Evolutionary conservation across 352 stramenopile genomes (phyloP).

Genomic region (Phytophthora colocasiae): DNA sequence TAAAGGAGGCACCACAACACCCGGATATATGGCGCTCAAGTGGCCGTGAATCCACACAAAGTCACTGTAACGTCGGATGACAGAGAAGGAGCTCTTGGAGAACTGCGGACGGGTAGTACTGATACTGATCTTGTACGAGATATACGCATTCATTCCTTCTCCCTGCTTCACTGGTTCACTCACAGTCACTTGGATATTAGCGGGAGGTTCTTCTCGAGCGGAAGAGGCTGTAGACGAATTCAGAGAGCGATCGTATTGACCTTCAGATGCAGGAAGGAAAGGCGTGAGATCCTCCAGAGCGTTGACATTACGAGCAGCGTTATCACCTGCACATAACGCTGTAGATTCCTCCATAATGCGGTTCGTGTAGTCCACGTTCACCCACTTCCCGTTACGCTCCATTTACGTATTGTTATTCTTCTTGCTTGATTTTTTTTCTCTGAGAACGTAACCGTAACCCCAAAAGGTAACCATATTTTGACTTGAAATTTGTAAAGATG

Average conservation of each 20-base stretch:
- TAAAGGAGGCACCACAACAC: conserved; percentile 94
- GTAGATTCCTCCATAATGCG: conserved; percentile 60
- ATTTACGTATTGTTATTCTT: conserved; percentile 26
- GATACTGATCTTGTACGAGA: conserved; percentile 96
- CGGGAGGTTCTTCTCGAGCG: conserved; percentile 6
- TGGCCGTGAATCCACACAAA: conserved; percentile 96
- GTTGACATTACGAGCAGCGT: not conserved
- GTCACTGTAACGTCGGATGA: conserved; percentile 94
- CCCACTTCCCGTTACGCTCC: conserved; percentile 86
- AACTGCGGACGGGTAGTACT: conserved; percentile 82
- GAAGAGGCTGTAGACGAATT: conserved; percentile 16
- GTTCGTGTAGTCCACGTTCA: conserved; percentile 89
- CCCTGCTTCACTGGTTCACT: conserved; percentile 96
- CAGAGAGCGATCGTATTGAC: conserved; percentile 12
- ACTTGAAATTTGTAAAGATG: too few relatives aligned
- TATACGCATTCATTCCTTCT: conserved; percentile 98
- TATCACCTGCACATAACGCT: conserved; percentile 17
- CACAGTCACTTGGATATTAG: conserved; percentile 86
- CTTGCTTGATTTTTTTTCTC: not conserved
- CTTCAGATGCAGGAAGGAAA: conserved; percentile 17
- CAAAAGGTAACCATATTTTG: not conserved
- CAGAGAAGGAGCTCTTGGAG: conserved; percentile 87
- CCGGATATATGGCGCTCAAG: conserved; percentile 88
- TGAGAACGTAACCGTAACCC: conserved; percentile 22
- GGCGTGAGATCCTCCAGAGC: conserved; percentile 22